phyloP scores from a whole-genome alignment of 2,329 filamentous ascomycete species.

The Aspergillus costaricaensis region DNA sequence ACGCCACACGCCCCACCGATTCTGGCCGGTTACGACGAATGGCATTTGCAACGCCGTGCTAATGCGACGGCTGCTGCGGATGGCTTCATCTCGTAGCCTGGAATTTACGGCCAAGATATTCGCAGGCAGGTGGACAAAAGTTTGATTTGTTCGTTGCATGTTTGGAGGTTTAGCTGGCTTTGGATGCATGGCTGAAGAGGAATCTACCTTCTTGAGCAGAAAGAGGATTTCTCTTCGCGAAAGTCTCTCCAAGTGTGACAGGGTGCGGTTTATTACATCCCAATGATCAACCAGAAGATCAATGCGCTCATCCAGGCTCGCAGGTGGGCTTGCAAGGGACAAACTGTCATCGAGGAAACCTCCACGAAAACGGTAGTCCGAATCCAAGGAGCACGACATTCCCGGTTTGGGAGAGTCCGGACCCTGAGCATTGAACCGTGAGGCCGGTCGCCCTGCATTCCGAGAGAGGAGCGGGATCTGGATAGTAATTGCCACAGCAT shows the following conservation, averaged over 20 bases:
- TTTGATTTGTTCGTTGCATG: conserved; percentile 52
- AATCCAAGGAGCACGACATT: conserved; percentile 46
- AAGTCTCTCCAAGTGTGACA: conserved; percentile 56
- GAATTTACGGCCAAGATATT: conserved; percentile 50
- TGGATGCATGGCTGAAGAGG: conserved; percentile 40
- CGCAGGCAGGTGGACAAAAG: conserved; percentile 52
- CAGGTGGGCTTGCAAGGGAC: conserved; percentile 49
- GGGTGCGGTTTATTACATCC: conserved; percentile 60
- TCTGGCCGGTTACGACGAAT: conserved; percentile 59
- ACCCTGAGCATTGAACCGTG: conserved; percentile 37
- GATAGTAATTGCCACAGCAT: conserved; percentile 59
- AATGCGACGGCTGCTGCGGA: conserved; percentile 53
- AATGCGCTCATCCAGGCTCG: conserved; percentile 56
- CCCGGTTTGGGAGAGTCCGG: conserved; percentile 35
- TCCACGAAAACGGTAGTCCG: conserved; percentile 41
- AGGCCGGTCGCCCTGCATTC: conserved; percentile 36
- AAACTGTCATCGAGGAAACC: conserved; percentile 43
- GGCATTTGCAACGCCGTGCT: conserved; percentile 58
- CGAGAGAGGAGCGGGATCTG: conserved; percentile 51
- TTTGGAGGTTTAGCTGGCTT: conserved; percentile 49
- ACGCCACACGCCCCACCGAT: conserved; percentile 62
- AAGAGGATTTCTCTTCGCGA: conserved; percentile 55
- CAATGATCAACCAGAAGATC: conserved; percentile 60
- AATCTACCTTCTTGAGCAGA: conserved; percentile 52
- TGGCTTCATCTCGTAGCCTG: conserved; percentile 50